Percentiles rank a stretch among this genome's conserved stretches.
phyloP scores from a whole-genome alignment of 768 basidiomycete species.

The Panus rudis region DNA sequence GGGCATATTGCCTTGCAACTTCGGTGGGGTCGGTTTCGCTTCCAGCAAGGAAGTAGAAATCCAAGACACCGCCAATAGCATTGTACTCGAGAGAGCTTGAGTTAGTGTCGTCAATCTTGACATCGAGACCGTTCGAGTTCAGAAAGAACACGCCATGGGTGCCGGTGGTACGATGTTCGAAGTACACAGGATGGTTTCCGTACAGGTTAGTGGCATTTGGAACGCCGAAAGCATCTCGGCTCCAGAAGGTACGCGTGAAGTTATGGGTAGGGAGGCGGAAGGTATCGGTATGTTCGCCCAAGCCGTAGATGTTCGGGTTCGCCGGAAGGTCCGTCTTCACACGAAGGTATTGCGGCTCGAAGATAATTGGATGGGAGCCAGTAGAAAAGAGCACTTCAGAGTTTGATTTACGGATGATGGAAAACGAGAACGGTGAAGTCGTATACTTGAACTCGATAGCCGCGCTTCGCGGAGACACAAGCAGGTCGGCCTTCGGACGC shows the following conservation, averaged over 20 bases:
- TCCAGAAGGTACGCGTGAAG: constrained; percentile 50
- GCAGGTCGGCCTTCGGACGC: constrained; percentile 33
- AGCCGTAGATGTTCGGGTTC: constrained; percentile 66
- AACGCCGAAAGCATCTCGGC: constrained; percentile 56
- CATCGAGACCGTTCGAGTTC: constrained; percentile 72
- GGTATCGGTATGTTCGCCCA: constrained; percentile 65
- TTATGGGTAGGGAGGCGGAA: constrained; percentile 48
- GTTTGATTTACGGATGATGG: constrained; percentile 41
- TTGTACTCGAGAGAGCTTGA: constrained; percentile 59
- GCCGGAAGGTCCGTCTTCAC: constrained; percentile 55
- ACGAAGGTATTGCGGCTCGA: constrained; percentile 71
- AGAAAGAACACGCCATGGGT: constrained; percentile 67
- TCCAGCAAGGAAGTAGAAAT: constrained; percentile 75
- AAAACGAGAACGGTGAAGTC: constrained; percentile 53
- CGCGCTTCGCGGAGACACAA: constrained; percentile 26
- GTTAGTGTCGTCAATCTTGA: constrained; percentile 48
- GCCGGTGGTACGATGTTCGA: constrained; percentile 58
- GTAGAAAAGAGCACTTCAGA: constrained; percentile 58
- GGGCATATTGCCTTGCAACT: constrained; percentile 62
- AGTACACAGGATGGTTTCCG: constrained; percentile 67
- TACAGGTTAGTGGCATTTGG: constrained; percentile 58
- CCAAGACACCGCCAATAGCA: constrained; percentile 68
- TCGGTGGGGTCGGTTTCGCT: constrained; percentile 49
- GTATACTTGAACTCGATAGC: constrained; percentile 57
- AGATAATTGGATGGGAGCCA: constrained; percentile 54